These are phyloP conservation scores for Cytauxzoon felis DNA, from an alignment of 169 alveolate species.

Conservation along the genomic window DNA sequence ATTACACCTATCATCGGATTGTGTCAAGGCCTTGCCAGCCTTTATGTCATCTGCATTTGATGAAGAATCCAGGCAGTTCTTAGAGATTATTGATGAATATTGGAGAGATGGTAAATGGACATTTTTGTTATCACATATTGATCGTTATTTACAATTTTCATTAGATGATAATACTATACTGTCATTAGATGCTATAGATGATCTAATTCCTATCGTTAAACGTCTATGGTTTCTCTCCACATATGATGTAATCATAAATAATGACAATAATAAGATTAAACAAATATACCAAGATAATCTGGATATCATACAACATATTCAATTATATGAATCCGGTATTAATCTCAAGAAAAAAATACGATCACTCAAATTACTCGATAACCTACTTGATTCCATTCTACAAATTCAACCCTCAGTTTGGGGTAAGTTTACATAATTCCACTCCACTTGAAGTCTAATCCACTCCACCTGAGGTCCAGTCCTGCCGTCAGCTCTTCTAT, in stretches of 20 bases:
- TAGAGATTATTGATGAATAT: constrained; percentile 1
- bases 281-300: not conserved
- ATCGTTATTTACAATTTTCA: constrained; percentile 21
- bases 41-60: constrained; percentile 17
- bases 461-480: too few relatives aligned
- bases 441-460: too few relatives aligned
- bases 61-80: constrained; percentile 10
- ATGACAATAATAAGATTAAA: not conserved
- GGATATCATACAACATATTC: constrained; percentile 17
- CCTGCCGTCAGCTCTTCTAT: too few relatives aligned
- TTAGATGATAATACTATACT: constrained; percentile 12
- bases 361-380: not conserved
- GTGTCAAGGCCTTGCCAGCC: constrained; percentile 47
- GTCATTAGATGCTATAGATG: constrained; percentile 7
- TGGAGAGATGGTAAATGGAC: constrained; percentile 24
- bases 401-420: constrained; percentile 26
- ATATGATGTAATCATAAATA: constrained; percentile 3
- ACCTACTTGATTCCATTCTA: constrained; percentile 6
- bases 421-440: too few relatives aligned
- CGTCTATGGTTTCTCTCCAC: constrained; percentile 40
- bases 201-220: constrained; percentile 10
- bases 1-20: constrained; percentile 32
- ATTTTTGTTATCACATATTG: constrained; percentile 6
- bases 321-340: not conserved
- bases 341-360: constrained; percentile 18